phyloP scores from a whole-genome alignment of 768 basidiomycete genomes.

The Crucibulum laeve region DNA sequence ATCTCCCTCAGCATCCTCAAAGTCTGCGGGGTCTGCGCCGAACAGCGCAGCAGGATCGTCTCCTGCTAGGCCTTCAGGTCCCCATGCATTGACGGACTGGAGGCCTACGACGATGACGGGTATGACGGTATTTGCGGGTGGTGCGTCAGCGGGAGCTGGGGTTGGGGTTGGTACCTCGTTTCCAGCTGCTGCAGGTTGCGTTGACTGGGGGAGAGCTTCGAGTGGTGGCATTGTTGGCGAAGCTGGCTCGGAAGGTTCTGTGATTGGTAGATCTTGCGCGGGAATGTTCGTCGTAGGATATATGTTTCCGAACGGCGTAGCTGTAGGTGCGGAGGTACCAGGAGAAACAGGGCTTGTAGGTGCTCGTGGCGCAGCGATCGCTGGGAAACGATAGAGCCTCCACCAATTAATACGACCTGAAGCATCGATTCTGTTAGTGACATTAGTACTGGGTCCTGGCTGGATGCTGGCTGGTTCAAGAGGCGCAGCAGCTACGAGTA shows the following conservation, averaged over 20 bases:
- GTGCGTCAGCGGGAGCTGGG: neutral
- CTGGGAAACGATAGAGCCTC: constrained; percentile 78
- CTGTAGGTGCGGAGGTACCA: constrained; percentile 6
- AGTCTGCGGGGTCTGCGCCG: constrained; percentile 6
- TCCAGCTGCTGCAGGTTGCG: neutral
- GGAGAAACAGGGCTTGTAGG: constrained; percentile 10
- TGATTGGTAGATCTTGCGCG: no score
- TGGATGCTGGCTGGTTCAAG: no score
- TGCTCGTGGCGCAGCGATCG: constrained; percentile 39
- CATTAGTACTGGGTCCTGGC: constrained; percentile 13
- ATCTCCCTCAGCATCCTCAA: constrained; percentile 9
- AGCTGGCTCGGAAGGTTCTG: no score
- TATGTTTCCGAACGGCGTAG: no score
- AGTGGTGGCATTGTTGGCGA: neutral
- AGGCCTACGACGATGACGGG: constrained; percentile 83
- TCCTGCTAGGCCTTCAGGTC: constrained; percentile 14
- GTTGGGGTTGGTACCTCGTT: neutral
- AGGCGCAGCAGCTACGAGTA: neutral
- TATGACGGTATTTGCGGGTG: constrained; percentile 45
- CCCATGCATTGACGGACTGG: constrained; percentile 61
- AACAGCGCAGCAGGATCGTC: constrained; percentile 17
- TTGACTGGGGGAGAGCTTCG: neutral
- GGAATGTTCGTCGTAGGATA: no score
- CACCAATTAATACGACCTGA: constrained; percentile 69
- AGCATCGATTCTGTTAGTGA: constrained; percentile 22